Base-by-base conservation (phyloP, 331 rosid genomes). In the Rhamnella rubrinervis region DNA sequence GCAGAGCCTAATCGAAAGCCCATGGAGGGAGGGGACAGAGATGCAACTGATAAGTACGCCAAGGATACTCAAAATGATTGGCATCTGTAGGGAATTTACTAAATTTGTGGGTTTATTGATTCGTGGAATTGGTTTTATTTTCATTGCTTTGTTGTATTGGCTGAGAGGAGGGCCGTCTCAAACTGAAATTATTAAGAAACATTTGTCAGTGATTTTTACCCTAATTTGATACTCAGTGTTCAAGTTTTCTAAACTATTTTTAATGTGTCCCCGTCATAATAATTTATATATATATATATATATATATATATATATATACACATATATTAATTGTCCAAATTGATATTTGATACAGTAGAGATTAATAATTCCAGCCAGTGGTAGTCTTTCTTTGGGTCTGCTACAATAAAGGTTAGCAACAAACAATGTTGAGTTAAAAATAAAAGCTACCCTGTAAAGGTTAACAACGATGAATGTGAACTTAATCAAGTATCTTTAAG, bases 1-100 rank as follows among this genome's bases (percentile, higher is more conserved):
- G 72, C 59, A 2, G 77, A 80, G 51, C 18, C 23, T 16, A 49
- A 77, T 63, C 81, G 76, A 19, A 80, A 75, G 75, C 39, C 59
- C 12, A 53, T 37, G 6, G 79, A 68, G 57, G 74, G 61, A 21
- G 61, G 2, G 23, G 67, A 49, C 15, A 39, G 56, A 74, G 66
- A 74, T 49, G 66, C 60, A 70, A 39, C 44, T n/a, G 53, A 41
- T 70, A 76, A 50, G 21, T 57, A 35, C 14, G 0, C 25, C 39
- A 63, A 70, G 49, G 77, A 65, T 53, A 78, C 47, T 16, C 47
- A 16, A 20, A 66, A 71, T 67, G 80, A 56, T 19, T 52, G 59
- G 49, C 21, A 59, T 35, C 1, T 40, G 35, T 39, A 61, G 39
- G 57, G 77, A 61, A 76, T 66, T 17, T 46, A 26, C 51, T 19